Evolutionary conservation across 257 asterid species (phyloP).

Genomic region (Avicennia marina): DNA sequence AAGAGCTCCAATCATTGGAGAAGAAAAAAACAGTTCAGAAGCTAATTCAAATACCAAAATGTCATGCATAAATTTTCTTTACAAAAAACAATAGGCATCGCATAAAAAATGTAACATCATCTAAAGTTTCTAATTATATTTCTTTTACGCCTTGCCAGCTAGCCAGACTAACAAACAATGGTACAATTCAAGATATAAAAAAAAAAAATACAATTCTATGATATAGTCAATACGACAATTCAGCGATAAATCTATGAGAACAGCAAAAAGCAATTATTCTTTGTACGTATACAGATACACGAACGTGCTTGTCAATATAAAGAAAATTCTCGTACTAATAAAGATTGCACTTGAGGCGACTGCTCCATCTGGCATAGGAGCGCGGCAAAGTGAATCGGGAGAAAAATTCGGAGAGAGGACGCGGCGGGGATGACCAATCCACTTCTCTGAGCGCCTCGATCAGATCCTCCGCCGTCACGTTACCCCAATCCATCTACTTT

Average conservation of each 20-base stretch:
- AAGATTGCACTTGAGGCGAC: slow-evolving; percentile 98
- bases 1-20: no score
- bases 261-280: no score
- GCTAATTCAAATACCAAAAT: no score
- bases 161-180: neutral
- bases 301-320: no score
- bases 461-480: slow-evolving; percentile 83
- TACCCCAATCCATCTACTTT: slow-evolving; percentile 89
- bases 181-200: neutral
- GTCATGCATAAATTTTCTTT: neutral
- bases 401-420: slow-evolving; percentile 61
- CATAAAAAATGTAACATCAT: no score
- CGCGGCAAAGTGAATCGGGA: slow-evolving; percentile 81
- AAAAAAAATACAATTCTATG: no score
- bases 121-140: neutral
- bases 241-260: no score
- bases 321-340: slow-evolving; percentile 52
- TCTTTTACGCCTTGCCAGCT: neutral
- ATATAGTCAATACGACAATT: no score
- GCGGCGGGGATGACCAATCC: slow-evolving; percentile 80
- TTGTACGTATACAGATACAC: no score
- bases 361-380: slow-evolving; percentile 78
- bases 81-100: neutral
- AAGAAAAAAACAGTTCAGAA: no score
- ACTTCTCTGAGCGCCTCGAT: slow-evolving; percentile 72